These are phyloP conservation scores for Kalmusia sp. DNA, from an alignment of 2,329 filamentous ascomycete species.

Conservation along the genomic window DNA sequence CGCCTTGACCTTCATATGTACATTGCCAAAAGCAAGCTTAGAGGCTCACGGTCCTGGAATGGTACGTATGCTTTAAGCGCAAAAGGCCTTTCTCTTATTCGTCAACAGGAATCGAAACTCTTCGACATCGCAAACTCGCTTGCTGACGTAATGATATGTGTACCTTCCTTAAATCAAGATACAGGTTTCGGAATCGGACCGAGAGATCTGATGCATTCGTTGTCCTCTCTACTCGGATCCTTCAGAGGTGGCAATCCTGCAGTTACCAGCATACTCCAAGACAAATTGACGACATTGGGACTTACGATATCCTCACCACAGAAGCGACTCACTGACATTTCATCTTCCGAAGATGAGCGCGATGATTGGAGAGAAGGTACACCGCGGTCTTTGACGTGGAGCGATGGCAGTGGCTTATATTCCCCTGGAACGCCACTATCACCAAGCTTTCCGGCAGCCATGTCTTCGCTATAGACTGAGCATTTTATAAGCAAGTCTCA, in stretches of 20 bases:
- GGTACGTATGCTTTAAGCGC: slow-evolving; percentile 22
- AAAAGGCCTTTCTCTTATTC: not conserved
- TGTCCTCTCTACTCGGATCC: slow-evolving; percentile 35
- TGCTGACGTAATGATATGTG: slow-evolving; percentile 47
- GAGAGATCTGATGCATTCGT: slow-evolving; percentile 42
- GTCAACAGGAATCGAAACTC: slow-evolving; percentile 40
- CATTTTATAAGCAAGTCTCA: too few relatives aligned
- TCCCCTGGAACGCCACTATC: not conserved
- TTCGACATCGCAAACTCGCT: slow-evolving; percentile 46
- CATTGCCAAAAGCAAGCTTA: slow-evolving; percentile 38
- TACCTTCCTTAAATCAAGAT: slow-evolving; percentile 41
- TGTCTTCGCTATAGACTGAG: slow-evolving; percentile 3
- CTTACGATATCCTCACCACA: slow-evolving; percentile 36
- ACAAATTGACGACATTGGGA: slow-evolving; percentile 37
- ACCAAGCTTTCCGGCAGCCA: not conserved
- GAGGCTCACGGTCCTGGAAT: slow-evolving; percentile 46
- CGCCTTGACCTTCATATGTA: slow-evolving; percentile 37
- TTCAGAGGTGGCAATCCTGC: slow-evolving; percentile 45
- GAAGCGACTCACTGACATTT: slow-evolving; percentile 34
- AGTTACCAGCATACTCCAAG: slow-evolving; percentile 41
- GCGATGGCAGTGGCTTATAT: slow-evolving; percentile 6
- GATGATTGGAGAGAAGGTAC: slow-evolving; percentile 29
- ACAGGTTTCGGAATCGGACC: slow-evolving; percentile 39
- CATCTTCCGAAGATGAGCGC: slow-evolving; percentile 39
- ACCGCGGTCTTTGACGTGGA: slow-evolving; percentile 13